Conservation (phyloP, 176 grass and related monocot species). For the Elaeis guineensis region DNA sequence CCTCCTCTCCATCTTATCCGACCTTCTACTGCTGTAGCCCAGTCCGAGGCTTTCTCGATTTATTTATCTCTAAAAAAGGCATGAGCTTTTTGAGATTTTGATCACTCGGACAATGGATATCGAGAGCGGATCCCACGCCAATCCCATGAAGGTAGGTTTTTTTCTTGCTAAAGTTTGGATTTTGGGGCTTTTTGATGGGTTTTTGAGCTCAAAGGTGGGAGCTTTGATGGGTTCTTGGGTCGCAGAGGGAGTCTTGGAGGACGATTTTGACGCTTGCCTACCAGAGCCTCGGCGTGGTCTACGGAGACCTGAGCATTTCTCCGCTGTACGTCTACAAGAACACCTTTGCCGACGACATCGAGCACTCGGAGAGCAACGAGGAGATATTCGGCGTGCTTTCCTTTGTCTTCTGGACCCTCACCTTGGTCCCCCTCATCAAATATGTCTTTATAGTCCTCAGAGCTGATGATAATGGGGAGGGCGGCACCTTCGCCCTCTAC, state of each 20-base stretch:
- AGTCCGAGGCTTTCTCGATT: too few species aligned
- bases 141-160: too few species aligned
- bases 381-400: constrained; percentile 95
- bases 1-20: too few species aligned
- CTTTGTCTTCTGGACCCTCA: constrained; percentile 99
- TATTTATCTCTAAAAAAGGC: too few species aligned
- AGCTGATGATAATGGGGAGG: constrained; percentile 93
- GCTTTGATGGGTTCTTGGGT: too few species aligned
- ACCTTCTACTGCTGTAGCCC: too few species aligned
- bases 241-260: constrained; percentile 51
- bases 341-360: constrained; percentile 91
- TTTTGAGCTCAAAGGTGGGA: too few species aligned
- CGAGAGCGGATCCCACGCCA: too few species aligned
- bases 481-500: constrained; percentile 98
- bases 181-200: too few species aligned
- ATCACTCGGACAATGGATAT: too few species aligned
- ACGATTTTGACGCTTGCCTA: constrained; percentile 78
- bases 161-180: too few species aligned
- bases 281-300: constrained; percentile 92
- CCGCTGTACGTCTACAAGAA: constrained; percentile 96
- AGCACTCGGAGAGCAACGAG: constrained; percentile 91
- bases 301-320: constrained; percentile 89
- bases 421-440: constrained; percentile 85
- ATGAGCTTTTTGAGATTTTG: too few species aligned
- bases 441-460: constrained; percentile 96